Evolutionary conservation across 2,329 filamentous ascomycete genomes (phyloP).

Genomic region (Venturia aucupariae): DNA sequence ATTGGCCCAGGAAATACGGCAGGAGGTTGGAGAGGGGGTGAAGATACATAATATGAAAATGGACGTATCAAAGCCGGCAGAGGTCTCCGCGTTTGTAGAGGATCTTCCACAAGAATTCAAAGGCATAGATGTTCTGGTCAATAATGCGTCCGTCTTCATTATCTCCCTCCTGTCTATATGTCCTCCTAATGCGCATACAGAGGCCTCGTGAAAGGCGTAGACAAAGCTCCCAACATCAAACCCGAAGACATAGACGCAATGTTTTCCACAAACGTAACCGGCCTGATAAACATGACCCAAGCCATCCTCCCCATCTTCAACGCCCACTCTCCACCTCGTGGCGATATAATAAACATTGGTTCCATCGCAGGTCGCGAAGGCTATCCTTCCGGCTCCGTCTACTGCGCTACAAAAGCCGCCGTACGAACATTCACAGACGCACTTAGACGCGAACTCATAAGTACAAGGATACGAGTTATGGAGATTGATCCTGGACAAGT

Average conservation of each 20-base stretch:
- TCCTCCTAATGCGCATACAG: constrained; percentile 35
- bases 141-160: constrained; percentile 67
- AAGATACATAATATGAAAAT: constrained; percentile 75
- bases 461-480: constrained; percentile 72
- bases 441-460: constrained; percentile 72
- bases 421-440: constrained; percentile 77
- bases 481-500: constrained; percentile 89
- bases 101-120: constrained; percentile 72
- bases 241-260: constrained; percentile 77
- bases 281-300: constrained; percentile 95
- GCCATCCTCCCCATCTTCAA: constrained; percentile 80
- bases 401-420: constrained; percentile 88
- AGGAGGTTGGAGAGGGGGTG: constrained; percentile 69
- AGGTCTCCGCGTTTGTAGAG: constrained; percentile 63
- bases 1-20: constrained; percentile 65
- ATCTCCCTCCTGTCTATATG: too few relatives aligned
- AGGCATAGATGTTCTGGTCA: constrained; percentile 81
- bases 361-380: constrained; percentile 81
- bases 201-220: constrained; percentile 81
- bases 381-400: constrained; percentile 79
- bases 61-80: constrained; percentile 72
- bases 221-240: constrained; percentile 74
- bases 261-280: constrained; percentile 89
- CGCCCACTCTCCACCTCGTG: constrained; percentile 42
- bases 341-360: constrained; percentile 94